Evolutionary conservation across 2,329 filamentous ascomycete species (phyloP).

Genomic region (Capronia coronata): DNA sequence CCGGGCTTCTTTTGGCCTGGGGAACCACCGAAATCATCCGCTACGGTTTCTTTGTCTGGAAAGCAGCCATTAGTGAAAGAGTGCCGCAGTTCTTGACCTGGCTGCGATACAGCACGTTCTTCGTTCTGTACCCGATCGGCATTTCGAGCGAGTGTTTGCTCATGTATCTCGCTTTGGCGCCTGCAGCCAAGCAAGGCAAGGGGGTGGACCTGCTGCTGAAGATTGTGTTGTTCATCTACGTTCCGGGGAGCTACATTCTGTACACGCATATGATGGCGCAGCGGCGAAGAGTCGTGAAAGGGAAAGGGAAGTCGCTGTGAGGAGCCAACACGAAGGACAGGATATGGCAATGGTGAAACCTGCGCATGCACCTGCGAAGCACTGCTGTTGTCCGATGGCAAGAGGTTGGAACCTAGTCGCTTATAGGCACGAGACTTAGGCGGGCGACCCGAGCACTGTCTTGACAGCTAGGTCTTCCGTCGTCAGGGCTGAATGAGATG

Average conservation of each 20-base stretch:
- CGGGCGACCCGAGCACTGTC: neutral
- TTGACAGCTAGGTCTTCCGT: neutral
- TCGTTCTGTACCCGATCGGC: conserved; percentile 83
- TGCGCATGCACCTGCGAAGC: neutral
- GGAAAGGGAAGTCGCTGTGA: conserved; percentile 45
- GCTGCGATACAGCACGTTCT: conserved; percentile 83
- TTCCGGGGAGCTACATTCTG: conserved; percentile 76
- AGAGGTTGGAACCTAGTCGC: too few relatives aligned
- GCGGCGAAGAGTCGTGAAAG: conserved; percentile 68
- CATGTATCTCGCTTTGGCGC: conserved; percentile 62
- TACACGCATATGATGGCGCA: conserved; percentile 96
- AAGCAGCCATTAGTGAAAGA: conserved; percentile 47
- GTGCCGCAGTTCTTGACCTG: conserved; percentile 65
- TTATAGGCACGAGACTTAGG: neutral
- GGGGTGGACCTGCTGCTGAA: conserved; percentile 56
- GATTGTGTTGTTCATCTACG: conserved; percentile 64
- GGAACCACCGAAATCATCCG: conserved; percentile 84
- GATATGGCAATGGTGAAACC: neutral
- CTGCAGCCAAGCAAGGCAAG: conserved; percentile 48
- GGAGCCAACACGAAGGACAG: neutral
- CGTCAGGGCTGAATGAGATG: neutral
- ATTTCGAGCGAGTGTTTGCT: conserved; percentile 82
- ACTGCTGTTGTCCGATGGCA: neutral
- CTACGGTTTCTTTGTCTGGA: conserved; percentile 83
- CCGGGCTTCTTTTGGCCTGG: conserved; percentile 68